These are phyloP conservation scores for Paratinospora sagittata DNA, from an alignment of 164 flowering plant genomes.

Conservation along the genomic window DNA sequence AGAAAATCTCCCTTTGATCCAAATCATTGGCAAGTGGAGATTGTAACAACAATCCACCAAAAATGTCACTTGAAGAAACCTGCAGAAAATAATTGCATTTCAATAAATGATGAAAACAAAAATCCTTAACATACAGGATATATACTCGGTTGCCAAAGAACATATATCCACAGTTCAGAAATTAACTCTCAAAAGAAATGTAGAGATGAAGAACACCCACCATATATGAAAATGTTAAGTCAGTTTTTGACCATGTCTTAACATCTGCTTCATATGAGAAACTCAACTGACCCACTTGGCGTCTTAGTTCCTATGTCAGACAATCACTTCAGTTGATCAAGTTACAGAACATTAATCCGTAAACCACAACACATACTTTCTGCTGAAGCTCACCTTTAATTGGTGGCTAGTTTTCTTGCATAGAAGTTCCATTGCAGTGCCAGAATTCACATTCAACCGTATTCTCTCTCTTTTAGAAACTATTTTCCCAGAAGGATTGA, in stretches of 20 bases:
- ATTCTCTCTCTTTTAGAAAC: conserved; percentile 66
- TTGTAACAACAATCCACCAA: conserved; percentile 67
- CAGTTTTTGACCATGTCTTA: conserved; percentile 59
- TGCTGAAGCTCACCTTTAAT: conserved; percentile 47
- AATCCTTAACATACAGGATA: not conserved
- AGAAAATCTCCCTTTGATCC: conserved; percentile 82
- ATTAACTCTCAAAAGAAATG: not conserved
- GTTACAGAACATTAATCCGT: not conserved
- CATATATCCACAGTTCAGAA: not conserved
- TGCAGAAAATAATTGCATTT: conserved; percentile 13
- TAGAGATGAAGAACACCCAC: conserved; percentile 35
- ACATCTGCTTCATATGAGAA: conserved; percentile 75
- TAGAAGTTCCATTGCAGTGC: conserved; percentile 49
- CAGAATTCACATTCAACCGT: conserved; percentile 56
- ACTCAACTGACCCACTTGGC: conserved; percentile 54
- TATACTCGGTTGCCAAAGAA: not conserved
- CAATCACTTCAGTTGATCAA: conserved; percentile 5
- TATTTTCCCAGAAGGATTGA: conserved; percentile 63
- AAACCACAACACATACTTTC: not conserved
- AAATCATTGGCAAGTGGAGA: conserved; percentile 57
- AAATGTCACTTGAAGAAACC: conserved; percentile 52
- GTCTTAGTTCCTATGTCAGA: conserved; percentile 44
- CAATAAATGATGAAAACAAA: not conserved
- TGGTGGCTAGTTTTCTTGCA: conserved; percentile 72
- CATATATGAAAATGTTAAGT: conserved; percentile 59